Base-by-base conservation (phyloP, 345 rosid species). In the Camelina hispida region DNA sequence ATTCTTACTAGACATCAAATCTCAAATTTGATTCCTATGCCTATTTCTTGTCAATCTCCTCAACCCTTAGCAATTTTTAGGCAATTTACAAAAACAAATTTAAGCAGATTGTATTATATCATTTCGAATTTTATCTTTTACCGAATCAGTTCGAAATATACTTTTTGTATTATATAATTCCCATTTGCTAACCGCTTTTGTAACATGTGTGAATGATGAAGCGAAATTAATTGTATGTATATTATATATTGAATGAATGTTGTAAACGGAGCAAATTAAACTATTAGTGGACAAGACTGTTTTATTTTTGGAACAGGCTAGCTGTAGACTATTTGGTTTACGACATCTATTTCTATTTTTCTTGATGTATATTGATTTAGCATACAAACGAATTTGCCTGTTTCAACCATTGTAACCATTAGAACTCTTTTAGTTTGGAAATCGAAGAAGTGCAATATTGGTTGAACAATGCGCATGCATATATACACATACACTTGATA, bases 381-480 rank as follows among this genome's bases (percentile, higher is more conserved):
- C 3, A 2, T 9, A 35, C 11, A 35, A 35, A 40, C 5, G 43
- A 1, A 40, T 10, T 10, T 40, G 4, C 4, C 43, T 1, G 43
- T 40, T 13, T 13, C 13, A 40, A 11, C 1, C 43, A 4, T 0
- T 10, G 12, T 8, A 38, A 38, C 43, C 43, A 11, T 40, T 40
- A 12, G 1, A 38, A 38, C 0, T 10, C 43, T 10, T 37, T 38
- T 10, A n/a, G 14, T 38, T 38, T 57, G 35, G 46, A 18, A 50
- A 48, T 47, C 2, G 15, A 66, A 48, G 17, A 38, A 59, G 52
- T 71, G 14, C 68, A 51, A 40, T 25, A 53, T 43, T 28, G 15
- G 46, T 56, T 46, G 40, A 46, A 35, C 66, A 74, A 35, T 65
- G 38, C 48, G 71, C 71, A 23, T 65, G 78, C 65, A 17, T 48